These are phyloP conservation scores for Chlorencoelia australis DNA, from an alignment of 2,329 filamentous ascomycete species.

Conservation along the genomic window DNA sequence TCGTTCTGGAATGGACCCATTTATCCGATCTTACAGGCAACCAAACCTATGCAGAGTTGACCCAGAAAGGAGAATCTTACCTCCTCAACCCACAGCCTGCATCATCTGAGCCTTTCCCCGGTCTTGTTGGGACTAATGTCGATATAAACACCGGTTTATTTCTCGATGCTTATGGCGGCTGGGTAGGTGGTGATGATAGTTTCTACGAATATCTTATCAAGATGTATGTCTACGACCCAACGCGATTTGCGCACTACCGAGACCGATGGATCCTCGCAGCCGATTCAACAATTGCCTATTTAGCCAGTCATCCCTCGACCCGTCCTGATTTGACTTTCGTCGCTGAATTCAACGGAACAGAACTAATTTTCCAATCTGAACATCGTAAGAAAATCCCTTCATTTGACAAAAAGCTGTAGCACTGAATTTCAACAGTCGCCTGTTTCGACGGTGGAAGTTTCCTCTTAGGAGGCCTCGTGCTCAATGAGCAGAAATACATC, in stretches of 20 bases:
- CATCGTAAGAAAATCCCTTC: slow-evolving; percentile 26
- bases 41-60: slow-evolving; percentile 52
- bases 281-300: slow-evolving; percentile 62
- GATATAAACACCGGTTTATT: slow-evolving; percentile 57
- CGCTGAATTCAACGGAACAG: slow-evolving; percentile 41
- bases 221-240: slow-evolving; percentile 73
- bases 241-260: slow-evolving; percentile 52
- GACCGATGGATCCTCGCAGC: slow-evolving; percentile 68
- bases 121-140: slow-evolving; percentile 61
- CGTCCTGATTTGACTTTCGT: slow-evolving; percentile 66
- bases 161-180: slow-evolving; percentile 57
- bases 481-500: slow-evolving; percentile 55
- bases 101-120: slow-evolving; percentile 61
- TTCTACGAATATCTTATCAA: slow-evolving; percentile 90
- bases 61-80: slow-evolving; percentile 58
- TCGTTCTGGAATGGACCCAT: slow-evolving; percentile 77
- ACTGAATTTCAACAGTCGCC: slow-evolving; percentile 40
- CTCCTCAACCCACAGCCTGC: slow-evolving; percentile 57
- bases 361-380: slow-evolving; percentile 35
- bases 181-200: slow-evolving; percentile 67
- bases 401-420: neutral
- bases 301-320: slow-evolving; percentile 56
- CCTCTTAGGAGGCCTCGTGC: slow-evolving; percentile 66
- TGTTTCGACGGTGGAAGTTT: slow-evolving; percentile 83
- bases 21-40: slow-evolving; percentile 67